These are phyloP conservation scores for Rubus parviflorus DNA, from an alignment of 306 rosid genomes.

Conservation along the genomic window DNA sequence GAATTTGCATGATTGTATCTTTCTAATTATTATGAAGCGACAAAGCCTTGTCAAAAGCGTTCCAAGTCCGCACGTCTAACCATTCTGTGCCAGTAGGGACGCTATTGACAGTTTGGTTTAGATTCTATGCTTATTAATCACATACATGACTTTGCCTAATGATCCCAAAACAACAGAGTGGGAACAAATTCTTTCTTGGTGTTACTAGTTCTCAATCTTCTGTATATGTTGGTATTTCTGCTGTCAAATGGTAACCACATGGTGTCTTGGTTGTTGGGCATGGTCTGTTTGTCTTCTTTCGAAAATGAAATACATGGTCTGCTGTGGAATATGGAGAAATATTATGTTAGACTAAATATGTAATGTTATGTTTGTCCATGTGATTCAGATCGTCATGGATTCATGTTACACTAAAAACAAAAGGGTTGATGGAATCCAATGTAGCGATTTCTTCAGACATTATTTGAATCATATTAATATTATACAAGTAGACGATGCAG, in stretches of 20 bases:
- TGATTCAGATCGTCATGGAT: slow-evolving; percentile 1
- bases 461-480: background rate
- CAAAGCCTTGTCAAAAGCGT: background rate
- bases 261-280: background rate
- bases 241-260: slow-evolving; percentile 6
- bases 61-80: background rate
- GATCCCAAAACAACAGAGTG: slow-evolving; percentile 9
- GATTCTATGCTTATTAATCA: background rate
- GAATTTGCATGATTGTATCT: slow-evolving; percentile 10
- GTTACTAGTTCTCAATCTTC: background rate
- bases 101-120: slow-evolving; percentile 4
- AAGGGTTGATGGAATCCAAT: slow-evolving; percentile 1
- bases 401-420: background rate
- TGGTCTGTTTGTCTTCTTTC: slow-evolving; percentile 6
- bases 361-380: slow-evolving; percentile 4
- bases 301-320: slow-evolving; percentile 1
- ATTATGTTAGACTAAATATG: background rate
- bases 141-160: background rate
- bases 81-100: background rate
- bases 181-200: background rate
- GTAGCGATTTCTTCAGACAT: background rate
- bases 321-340: background rate
- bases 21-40: background rate
- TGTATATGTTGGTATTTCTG: background rate
- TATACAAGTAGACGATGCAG: background rate